Base-by-base conservation (phyloP, 257 asterid species). In the Solanum corneliomulleri region DNA sequence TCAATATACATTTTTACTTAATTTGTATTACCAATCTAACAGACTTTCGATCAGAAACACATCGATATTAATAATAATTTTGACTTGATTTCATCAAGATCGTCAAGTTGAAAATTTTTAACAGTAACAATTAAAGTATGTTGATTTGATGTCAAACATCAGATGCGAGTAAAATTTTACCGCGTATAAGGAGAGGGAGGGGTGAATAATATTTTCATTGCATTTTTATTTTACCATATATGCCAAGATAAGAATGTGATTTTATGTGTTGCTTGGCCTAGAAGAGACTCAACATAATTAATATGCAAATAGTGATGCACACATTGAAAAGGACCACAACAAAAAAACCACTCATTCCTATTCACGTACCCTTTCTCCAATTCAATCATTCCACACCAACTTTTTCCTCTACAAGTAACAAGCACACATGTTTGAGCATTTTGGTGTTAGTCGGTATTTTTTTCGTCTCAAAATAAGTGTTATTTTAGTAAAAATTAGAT, bases 351-450 rank as follows among this genome's bases (percentile, higher is more conserved):
- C 60, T 66, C 76, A 14, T 84, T 84, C 42, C 31, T 75, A 47
- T 49, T 82, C 37, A 74, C 58, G 47, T 42, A 75, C 18, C 77
- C 80, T n/a, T 85, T 74, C 33, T 47, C 86, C 9, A n/a, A 11
- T 82, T 86, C 86, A 87, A 88, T 86, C 87, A 88, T 72, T 83
- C 27, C 81, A 72, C 87, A 83, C 88, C 81, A 15, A 76, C 89
- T 69, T 87, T 86, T 87, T 85, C 84, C 8, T 41, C 49, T 58
- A 31, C 78, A 85, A 78, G 84, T 16, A 83, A 47, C 83, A 87
- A 78, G 25, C 23, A 86, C 87, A 75, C 90, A 87, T 87, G 89
- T 82, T 75, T 88, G 64, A 81, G 44, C 89, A 87, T 64, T 87
- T 68, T 16, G 33, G 45, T 60, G 6, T 14, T 45, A 25, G 20